Conservation (phyloP, 176 grass and related monocot genomes). For the Tillandsia leiboldiana region DNA sequence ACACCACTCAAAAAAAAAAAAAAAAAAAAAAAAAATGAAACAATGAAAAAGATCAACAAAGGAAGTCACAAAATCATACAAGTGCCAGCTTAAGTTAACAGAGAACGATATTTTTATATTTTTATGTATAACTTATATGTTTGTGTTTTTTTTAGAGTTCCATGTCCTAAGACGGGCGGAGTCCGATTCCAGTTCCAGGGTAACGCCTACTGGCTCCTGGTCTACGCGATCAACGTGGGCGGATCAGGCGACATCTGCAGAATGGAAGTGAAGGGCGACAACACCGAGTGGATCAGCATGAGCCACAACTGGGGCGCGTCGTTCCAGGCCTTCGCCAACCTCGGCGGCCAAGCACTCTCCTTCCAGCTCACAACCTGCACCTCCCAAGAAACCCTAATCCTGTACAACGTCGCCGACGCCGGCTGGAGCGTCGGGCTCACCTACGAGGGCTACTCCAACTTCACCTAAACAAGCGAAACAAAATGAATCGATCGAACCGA, state of each 20-base stretch:
- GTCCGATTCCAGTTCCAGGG: conserved; percentile 46
- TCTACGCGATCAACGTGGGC: conserved; percentile 48
- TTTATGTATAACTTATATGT: background rate
- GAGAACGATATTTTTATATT: background rate
- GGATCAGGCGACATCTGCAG: conserved; percentile 36
- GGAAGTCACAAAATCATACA: no score
- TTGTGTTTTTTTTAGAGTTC: conserved; percentile 19
- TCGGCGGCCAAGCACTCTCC: conserved; percentile 25
- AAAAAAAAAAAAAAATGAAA: no score
- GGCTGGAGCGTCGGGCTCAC: conserved; percentile 35
- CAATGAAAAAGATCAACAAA: no score
- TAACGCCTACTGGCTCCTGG: conserved; percentile 52
- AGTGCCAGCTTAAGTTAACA: no score
- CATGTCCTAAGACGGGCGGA: conserved; percentile 35
- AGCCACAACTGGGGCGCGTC: conserved; percentile 52
- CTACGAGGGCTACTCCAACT: conserved; percentile 61
- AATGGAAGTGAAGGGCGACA: conserved; percentile 18
- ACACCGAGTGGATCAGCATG: conserved; percentile 15
- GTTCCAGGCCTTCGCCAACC: conserved; percentile 32
- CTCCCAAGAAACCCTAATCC: conserved; percentile 25
- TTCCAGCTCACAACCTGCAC: conserved; percentile 34
- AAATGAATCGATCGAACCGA: no score
- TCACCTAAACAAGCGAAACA: conserved; percentile 8
- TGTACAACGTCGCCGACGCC: conserved; percentile 32
- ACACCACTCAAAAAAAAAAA: no score